Evolutionary conservation across 192 early-diverging fungal species (phyloP), one percentile per base, ranked within the genome.

Genomic region (Linnemannia hyalina): DNA sequence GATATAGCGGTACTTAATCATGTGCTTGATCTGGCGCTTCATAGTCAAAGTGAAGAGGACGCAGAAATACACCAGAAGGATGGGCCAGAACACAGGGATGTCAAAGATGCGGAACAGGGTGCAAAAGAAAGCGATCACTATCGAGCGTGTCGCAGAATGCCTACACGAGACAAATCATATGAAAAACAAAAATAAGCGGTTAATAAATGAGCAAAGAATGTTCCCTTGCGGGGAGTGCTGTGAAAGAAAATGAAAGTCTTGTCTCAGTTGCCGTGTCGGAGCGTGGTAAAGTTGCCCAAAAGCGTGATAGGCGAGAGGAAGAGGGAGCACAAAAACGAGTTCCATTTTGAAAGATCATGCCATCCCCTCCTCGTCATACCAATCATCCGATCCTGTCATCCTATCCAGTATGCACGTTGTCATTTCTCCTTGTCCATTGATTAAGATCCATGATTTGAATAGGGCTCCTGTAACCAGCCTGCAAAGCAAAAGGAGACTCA

Each of bases 1-100:
- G 68, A 97, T 91, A 76, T 97, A 98, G 74, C 94, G 94, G 91
- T 98, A 96, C 89, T 96, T 97, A 86, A 98, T 94, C 98, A 99
- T 99, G 81, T 99, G 99, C 78, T 93, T 91, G 89, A 99, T 98
- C 88, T 99, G 99, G 83, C 98, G 92, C 81, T 94, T 93, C 99
- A 99, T 99, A 3, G 99, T 99, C 49, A 99, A 88, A 35, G 94
- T 90, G 86, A 99, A 97, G 38, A 99, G 91, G 81, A 98, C 93
- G 71, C 97, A 89, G 89, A 98, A 99, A 91, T 99, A 99, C 42
- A 99, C 92, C 87, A 99, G 88, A 57, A 99, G 91, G 80, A 99
- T 99, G 6, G 99, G 99, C 99, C 99, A 99, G 90, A 97, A 99
- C 6, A 99, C 99, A 36, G 99, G 99, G 68, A 99, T 93, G 81